Conservation (phyloP, 345 rosid species). For the Eucalyptus pumila region DNA sequence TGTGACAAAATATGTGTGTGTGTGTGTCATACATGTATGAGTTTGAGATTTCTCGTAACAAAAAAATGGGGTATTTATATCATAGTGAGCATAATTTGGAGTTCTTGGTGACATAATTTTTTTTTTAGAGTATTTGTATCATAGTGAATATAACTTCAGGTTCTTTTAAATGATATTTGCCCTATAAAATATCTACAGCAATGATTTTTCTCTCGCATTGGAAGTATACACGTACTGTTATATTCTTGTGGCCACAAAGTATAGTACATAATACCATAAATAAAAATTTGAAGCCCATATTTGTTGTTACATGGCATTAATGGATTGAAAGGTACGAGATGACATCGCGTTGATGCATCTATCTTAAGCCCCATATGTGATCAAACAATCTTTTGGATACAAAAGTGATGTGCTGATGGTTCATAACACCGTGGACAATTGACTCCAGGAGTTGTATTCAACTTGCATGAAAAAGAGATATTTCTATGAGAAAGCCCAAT, state of each 20-base stretch:
- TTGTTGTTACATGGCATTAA: background rate
- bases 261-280: background rate
- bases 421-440: background rate
- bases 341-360: background rate
- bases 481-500: background rate
- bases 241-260: background rate
- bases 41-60: too few species aligned
- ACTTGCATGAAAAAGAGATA: background rate
- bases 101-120: too few species aligned
- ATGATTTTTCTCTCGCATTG: background rate
- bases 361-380: too few species aligned
- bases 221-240: background rate
- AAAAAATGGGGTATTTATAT: too few species aligned
- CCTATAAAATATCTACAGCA: background rate
- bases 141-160: too few species aligned
- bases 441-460: background rate
- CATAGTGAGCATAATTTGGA: too few species aligned
- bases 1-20: too few species aligned
- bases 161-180: background rate
- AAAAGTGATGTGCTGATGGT: background rate
- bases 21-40: too few species aligned
- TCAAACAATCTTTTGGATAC: background rate
- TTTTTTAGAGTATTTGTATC: background rate
- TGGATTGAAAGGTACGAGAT: background rate
- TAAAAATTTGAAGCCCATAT: background rate